Evolutionary conservation across 805 yeast genomes (phyloP).

Genomic region (Teunomyces kruisii): DNA sequence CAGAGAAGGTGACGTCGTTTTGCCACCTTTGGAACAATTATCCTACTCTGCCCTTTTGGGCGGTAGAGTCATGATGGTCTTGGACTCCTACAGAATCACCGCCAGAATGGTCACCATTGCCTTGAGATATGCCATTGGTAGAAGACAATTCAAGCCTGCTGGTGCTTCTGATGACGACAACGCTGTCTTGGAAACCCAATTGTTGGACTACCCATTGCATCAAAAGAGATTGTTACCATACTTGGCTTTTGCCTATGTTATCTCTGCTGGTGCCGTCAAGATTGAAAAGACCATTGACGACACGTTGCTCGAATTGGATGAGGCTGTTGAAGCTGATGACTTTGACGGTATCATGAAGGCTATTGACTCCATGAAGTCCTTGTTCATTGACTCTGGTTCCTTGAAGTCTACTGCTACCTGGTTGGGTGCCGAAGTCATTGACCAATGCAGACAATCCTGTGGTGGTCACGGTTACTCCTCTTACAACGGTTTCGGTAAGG

Average conservation of each 20-base stretch:
- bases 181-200: constrained; percentile 59
- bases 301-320: constrained; percentile 55
- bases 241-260: constrained; percentile 74
- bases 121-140: constrained; percentile 81
- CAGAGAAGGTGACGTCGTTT: constrained; percentile 65
- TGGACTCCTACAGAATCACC: constrained; percentile 78
- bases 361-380: constrained; percentile 65
- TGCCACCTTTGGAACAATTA: constrained; percentile 85
- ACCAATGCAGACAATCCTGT: constrained; percentile 88
- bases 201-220: constrained; percentile 85
- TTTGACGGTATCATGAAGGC: constrained; percentile 45
- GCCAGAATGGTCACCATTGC: constrained; percentile 83
- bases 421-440: constrained; percentile 77
- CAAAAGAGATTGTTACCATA: constrained; percentile 87
- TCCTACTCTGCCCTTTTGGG: constrained; percentile 84
- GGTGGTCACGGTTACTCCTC: constrained; percentile 97
- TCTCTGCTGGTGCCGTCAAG: constrained; percentile 68
- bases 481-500: constrained; percentile 89
- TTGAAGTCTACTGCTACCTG: constrained; percentile 89
- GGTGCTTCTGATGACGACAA: constrained; percentile 23
- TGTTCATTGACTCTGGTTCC: constrained; percentile 84
- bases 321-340: constrained; percentile 49
- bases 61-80: constrained; percentile 89
- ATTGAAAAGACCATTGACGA: constrained; percentile 52
- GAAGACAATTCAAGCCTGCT: constrained; percentile 73